Evolutionary conservation across 441 rosid species (phyloP).

Genomic region (Adansonia rubrostipa): DNA sequence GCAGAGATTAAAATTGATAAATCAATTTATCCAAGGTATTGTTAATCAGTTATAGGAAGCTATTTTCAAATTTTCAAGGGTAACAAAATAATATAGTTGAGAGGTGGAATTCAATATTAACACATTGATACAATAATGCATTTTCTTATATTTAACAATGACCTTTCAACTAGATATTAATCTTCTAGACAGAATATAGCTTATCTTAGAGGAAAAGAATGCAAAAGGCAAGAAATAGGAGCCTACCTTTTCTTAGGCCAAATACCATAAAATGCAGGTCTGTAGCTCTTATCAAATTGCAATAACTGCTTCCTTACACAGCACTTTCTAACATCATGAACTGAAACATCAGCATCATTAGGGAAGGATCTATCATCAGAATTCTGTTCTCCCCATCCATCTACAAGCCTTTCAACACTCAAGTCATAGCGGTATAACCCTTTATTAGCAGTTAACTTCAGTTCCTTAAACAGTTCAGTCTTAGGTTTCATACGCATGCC

Average conservation of each 20-base stretch:
- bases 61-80: constrained; percentile 1
- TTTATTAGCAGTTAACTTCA: constrained; percentile 60
- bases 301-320: constrained; percentile 16
- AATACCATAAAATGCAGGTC: constrained; percentile 21
- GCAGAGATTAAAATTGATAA: background rate
- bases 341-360: constrained; percentile 12
- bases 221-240: constrained; percentile 12
- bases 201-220: background rate
- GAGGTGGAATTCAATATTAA: background rate
- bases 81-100: background rate
- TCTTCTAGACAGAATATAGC: constrained; percentile 12
- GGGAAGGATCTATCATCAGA: constrained; percentile 7
- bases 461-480: constrained; percentile 60
- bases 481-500: constrained; percentile 78
- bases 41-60: background rate
- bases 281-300: constrained; percentile 13
- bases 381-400: constrained; percentile 14
- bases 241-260: constrained; percentile 16
- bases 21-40: background rate
- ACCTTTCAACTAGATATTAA: constrained; percentile 6
- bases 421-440: constrained; percentile 48
- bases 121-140: background rate
- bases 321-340: background rate
- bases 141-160: background rate
- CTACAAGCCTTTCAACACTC: constrained; percentile 47